A percentile compares a stretch with the other conserved stretches of the same genome.
These are phyloP conservation scores for Pseudoscleropodium purum DNA, from an alignment of 225 moss, liverwort and hornwort genomes.

Conservation along the genomic window DNA sequence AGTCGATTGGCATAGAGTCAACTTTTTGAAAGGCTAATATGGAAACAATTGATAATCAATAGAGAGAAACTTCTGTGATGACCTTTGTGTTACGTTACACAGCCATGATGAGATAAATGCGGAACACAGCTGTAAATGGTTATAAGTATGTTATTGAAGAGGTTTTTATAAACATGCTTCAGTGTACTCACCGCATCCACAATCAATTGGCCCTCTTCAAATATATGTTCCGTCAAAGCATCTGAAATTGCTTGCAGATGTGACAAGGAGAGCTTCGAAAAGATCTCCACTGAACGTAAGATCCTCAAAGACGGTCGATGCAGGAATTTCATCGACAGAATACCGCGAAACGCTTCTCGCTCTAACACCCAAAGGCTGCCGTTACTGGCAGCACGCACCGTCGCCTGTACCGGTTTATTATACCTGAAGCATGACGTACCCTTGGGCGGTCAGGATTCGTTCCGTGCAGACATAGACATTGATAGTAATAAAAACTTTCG, in stretches of 20 bases:
- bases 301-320: constrained; percentile 30
- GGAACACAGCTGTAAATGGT: background rate
- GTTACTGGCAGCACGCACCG: constrained; percentile 39
- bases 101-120: background rate
- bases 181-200: constrained; percentile 24
- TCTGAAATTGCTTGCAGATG: constrained; percentile 40
- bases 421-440: constrained; percentile 22
- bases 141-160: background rate
- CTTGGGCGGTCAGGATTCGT: background rate
- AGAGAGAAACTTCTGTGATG: background rate
- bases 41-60: background rate
- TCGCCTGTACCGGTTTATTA: constrained; percentile 51
- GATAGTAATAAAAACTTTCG: background rate
- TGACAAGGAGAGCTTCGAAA: constrained; percentile 39
- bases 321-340: constrained; percentile 44
- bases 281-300: constrained; percentile 43
- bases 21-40: background rate
- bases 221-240: constrained; percentile 36
- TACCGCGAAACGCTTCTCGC: constrained; percentile 47
- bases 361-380: constrained; percentile 56
- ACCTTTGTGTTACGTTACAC: background rate
- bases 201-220: constrained; percentile 33
- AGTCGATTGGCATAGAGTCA: too few species aligned
- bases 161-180: background rate
- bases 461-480: background rate